Base-by-base conservation (phyloP, 176 grass and related monocot species). In the Lolium multiflorum region DNA sequence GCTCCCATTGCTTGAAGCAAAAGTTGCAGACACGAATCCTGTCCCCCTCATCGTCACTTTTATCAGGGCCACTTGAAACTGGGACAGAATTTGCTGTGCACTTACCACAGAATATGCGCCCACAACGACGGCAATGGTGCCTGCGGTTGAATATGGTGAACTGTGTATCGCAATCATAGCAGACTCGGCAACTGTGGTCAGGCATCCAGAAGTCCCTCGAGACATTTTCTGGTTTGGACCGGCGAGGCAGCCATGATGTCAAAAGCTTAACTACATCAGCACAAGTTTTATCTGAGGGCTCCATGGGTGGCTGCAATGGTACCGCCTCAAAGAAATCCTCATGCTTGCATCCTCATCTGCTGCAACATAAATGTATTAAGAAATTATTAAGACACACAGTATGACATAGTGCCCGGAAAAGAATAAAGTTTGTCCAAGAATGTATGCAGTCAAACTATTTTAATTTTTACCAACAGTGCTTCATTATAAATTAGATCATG, bases 131-230 rank as follows among this genome's bases (percentile, higher is more conserved):
- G 39, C 97, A 99, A 91, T 99, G 97, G 79, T 99, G 97, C 43
- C 94, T 89, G 41, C 92, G 90, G 79, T 99, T 99, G 76, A 99
- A 94, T 73, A 99, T 60, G 17, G 91, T 99, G 82, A 99, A 99
- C 24, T 91, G 86, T 17, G 89, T 16, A 51, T 96, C 92, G 55
- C 97, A 99, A 12, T 93, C 94, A 82, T 94, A 99, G 81, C 94
- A 99, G 79, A 90, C 84, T 55, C 88, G 89, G 55, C 97, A 99
- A 75, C 97, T 99, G 81, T 92, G 88, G 55, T 99, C 97, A 3
- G 94, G 94, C 97, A 99, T 99, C 97, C 97, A 96, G 81, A 96
- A 99, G 76, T 93, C 92, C 80, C 79, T 92, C 6, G 97, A 96
- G 59, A 96, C 86, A 96, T 96, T 99, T 51, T 91, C 86, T 25